These are phyloP conservation scores for Stachybotrys elegans DNA, from an alignment of 2,329 filamentous ascomycete species.

Conservation along the genomic window DNA sequence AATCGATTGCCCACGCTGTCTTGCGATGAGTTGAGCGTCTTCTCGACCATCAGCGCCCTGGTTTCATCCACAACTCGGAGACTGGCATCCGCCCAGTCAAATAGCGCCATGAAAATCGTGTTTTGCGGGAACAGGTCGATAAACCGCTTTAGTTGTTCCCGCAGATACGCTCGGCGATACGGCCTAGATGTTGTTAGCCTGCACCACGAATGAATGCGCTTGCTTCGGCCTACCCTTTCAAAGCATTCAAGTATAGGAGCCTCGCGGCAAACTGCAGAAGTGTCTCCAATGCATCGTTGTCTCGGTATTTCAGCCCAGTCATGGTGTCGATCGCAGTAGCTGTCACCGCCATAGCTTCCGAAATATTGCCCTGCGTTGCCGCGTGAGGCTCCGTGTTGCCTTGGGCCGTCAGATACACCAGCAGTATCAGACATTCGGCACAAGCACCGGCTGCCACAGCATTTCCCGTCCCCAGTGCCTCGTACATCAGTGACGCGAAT, in stretches of 20 bases:
- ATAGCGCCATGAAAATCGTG: conserved; percentile 67
- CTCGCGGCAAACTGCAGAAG: conserved; percentile 64
- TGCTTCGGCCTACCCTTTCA: conserved; percentile 39
- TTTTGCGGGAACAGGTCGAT: conserved; percentile 67
- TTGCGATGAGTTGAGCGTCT: conserved; percentile 34
- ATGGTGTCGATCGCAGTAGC: conserved; percentile 38
- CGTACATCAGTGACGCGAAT: conserved; percentile 50
- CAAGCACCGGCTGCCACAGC: conserved; percentile 45
- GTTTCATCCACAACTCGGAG: conserved; percentile 73
- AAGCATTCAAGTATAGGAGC: conserved; percentile 63
- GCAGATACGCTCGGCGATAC: conserved; percentile 63
- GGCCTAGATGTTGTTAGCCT: conserved; percentile 36
- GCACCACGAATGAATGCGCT: neutral
- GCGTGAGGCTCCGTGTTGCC: conserved; percentile 39
- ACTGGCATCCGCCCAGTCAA: conserved; percentile 68
- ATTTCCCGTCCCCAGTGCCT: conserved; percentile 46
- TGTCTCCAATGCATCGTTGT: conserved; percentile 47
- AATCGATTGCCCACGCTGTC: conserved; percentile 39
- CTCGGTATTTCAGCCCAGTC: conserved; percentile 25
- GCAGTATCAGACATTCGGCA: conserved; percentile 58
- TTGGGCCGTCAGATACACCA: conserved; percentile 57
- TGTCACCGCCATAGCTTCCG: conserved; percentile 39
- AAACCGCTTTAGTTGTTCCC: conserved; percentile 55
- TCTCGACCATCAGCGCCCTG: conserved; percentile 56
- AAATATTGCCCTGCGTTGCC: conserved; percentile 49